Evolutionary conservation across 1,284 basidiomycete species (phyloP).

Genomic region (Sporisorium reilianum): DNA sequence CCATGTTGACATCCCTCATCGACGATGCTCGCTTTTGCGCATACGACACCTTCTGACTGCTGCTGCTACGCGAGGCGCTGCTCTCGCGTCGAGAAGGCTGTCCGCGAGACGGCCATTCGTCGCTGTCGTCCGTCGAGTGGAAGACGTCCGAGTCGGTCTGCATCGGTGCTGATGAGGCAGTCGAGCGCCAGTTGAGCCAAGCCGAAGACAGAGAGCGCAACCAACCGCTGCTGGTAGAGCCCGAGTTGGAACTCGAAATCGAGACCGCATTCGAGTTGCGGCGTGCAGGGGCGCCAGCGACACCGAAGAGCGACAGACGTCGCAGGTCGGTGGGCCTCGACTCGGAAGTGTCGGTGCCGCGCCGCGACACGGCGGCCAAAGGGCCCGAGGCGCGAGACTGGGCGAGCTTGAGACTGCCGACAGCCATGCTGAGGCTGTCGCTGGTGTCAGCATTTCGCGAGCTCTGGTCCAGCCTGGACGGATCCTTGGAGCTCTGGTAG

Average conservation of each 20-base stretch:
- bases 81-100: conserved; percentile 33
- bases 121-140: conserved; percentile 34
- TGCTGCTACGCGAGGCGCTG: conserved; percentile 33
- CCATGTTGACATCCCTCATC: conserved; percentile 15
- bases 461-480: conserved; percentile 3
- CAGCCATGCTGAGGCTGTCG: conserved; percentile 42
- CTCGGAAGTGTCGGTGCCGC: conserved; percentile 23
- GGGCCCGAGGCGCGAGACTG: conserved; percentile 43
- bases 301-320: conserved; percentile 43
- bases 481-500: conserved; percentile 23
- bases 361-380: conserved; percentile 11
- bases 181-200: conserved; percentile 50
- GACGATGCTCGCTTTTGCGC: conserved; percentile 41
- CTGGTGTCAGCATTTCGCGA: conserved; percentile 6
- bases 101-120: conserved; percentile 31
- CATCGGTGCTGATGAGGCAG: conserved; percentile 40
- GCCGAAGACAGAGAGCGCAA: conserved; percentile 52
- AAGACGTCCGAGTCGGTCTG: conserved; percentile 37
- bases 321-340: conserved; percentile 22
- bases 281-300: conserved; percentile 23
- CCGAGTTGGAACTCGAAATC: conserved; percentile 38
- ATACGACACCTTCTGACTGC: conserved; percentile 20
- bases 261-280: conserved; percentile 47
- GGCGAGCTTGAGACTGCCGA: conserved; percentile 52
- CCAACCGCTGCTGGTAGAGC: conserved; percentile 48